Base-by-base conservation (phyloP, 2,329 filamentous ascomycete species). In the Sarocladium strictum region DNA sequence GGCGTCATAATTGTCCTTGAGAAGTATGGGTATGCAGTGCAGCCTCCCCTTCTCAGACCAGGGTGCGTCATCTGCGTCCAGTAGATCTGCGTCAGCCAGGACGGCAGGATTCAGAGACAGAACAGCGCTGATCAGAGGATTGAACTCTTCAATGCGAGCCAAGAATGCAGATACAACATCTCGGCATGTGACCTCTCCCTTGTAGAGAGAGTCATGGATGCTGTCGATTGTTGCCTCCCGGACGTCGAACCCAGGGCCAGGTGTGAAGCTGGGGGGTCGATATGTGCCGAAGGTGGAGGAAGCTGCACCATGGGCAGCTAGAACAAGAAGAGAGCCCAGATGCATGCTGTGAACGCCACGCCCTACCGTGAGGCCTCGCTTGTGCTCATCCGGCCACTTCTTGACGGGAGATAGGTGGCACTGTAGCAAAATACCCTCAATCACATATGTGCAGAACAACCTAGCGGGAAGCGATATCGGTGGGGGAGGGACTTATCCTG, bases 1-100 rank as follows among this genome's bases (percentile, higher is more conserved):
- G 11, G 27, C 43, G 38, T 57, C 53, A 17, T 43, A 53, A 26
- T 57, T 54, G 37, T 57, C 55, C 27, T 57, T 57, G 24, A 57
- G 24, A 11, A 57, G 47, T 24, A 57, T 54, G 2, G 55, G 55
- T 7, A 57, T 41, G 37, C 55, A 54, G 43, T 55, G 49, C 6
- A 57, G 55, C 10, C 9, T 14, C 3, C 35, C 45, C 3, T 29
- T 40, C 27, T 17, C 26, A 10, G 26, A 21, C 27, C 27, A 33
- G 3, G n/a, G 11, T 11, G 4, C 15, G 23, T 24, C 24, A n/a
- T 3, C 5, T n/a, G 27, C 19, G 38, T 56, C 54, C 5, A 56
- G 38, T 9, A 23, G 45, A 17, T 56, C 54, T 37, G 54, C 54
- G 21, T 47, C 40, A 14, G 47, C 32, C 6, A 56, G 38, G 27